Evolutionary conservation across 768 basidiomycete species (phyloP).

Genomic region (Pleurotus platypus): DNA sequence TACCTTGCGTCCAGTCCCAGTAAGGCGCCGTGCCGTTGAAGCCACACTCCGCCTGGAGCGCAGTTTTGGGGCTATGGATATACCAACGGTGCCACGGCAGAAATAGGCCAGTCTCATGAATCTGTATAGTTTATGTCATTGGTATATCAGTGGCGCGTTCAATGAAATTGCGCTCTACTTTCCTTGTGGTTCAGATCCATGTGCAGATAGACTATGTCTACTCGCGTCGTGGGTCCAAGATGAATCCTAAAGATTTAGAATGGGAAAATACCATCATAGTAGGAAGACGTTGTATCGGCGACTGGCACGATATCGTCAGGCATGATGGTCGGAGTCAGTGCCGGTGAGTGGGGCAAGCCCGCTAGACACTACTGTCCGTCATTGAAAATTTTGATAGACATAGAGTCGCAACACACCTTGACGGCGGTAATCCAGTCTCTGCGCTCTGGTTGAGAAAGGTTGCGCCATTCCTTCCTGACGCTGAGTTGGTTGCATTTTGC

Average conservation of each 20-base stretch:
- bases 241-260: not conserved
- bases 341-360: slow-evolving; percentile 8
- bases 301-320: slow-evolving; percentile 11
- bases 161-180: not conserved
- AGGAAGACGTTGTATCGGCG: slow-evolving; percentile 13
- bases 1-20: slow-evolving; percentile 21
- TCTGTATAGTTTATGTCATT: slow-evolving; percentile 5
- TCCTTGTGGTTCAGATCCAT: slow-evolving; percentile 10
- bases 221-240: not conserved
- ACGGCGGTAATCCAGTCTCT: slow-evolving; percentile 8
- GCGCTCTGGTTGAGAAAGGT: not conserved
- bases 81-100: slow-evolving; percentile 21
- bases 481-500: slow-evolving; percentile 11
- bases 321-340: slow-evolving; percentile 8
- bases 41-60: slow-evolving; percentile 13
- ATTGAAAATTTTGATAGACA: no score
- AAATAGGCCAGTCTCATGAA: slow-evolving; percentile 18
- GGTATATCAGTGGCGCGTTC: not conserved
- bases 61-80: slow-evolving; percentile 13
- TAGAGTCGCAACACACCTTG: not conserved
- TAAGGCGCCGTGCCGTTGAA: slow-evolving; percentile 17
- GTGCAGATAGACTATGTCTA: slow-evolving; percentile 16
- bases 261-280: slow-evolving; percentile 14
- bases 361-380: slow-evolving; percentile 10
- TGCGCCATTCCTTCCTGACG: slow-evolving; percentile 11